These are phyloP conservation scores for Polygonum aviculare DNA, from an alignment of 148 eudicot species.

Conservation along the genomic window DNA sequence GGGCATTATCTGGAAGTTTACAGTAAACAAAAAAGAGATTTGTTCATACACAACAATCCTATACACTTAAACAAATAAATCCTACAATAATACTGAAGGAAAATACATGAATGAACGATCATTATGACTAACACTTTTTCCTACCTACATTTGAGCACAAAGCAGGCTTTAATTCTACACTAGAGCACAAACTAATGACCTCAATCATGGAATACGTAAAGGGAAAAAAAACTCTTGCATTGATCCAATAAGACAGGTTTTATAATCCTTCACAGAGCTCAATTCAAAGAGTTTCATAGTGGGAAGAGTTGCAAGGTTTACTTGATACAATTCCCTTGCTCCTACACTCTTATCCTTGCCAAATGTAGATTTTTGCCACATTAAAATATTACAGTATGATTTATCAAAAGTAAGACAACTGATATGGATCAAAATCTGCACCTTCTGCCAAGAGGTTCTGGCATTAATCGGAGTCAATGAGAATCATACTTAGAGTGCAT, in stretches of 20 bases:
- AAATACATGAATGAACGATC: neutral
- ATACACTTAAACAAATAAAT: neutral
- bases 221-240: neutral
- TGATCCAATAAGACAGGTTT: neutral
- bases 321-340: neutral
- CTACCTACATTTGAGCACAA: neutral
- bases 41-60: neutral
- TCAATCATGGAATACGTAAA: neutral
- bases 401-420: neutral
- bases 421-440: neutral
- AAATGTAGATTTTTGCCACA: neutral
- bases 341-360: neutral
- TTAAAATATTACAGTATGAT: neutral
- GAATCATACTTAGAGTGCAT: neutral
- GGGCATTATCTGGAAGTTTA: slow-evolving; percentile 61
- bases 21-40: neutral
- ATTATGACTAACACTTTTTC: neutral
- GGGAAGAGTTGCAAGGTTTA: neutral
- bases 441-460: neutral
- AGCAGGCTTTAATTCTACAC: neutral
- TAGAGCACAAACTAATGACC: neutral
- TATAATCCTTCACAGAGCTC: neutral
- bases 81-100: neutral
- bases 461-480: neutral
- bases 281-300: neutral